Conservation (phyloP, 2,329 filamentous ascomycete species). For the Paraconiothyrium sp. region DNA sequence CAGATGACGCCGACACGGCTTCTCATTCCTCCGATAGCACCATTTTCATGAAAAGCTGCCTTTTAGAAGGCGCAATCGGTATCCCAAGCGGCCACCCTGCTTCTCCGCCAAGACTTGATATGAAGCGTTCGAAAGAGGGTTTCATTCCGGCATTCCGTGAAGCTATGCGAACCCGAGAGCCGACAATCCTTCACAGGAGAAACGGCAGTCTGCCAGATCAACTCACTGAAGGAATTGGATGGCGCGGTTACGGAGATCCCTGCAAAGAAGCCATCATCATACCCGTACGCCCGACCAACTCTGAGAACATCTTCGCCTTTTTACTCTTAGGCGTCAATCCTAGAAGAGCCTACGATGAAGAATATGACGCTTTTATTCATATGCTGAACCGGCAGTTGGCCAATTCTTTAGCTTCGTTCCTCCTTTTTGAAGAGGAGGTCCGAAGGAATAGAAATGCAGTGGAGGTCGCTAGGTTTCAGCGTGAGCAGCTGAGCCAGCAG, state of each 20-base stretch:
- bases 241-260: conserved; percentile 45
- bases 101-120: conserved; percentile 37
- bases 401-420: conserved; percentile 45
- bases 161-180: conserved; percentile 45
- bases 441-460: conserved; percentile 36
- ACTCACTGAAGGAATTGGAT: conserved; percentile 39
- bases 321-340: conserved; percentile 45
- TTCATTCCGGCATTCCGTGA: conserved; percentile 46
- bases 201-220: conserved; percentile 40
- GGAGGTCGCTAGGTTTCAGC: conserved; percentile 39
- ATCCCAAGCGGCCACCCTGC: conserved; percentile 42
- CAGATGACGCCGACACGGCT: conserved; percentile 35
- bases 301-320: conserved; percentile 44
- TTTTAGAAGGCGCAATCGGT: conserved; percentile 44
- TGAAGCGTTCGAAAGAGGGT: conserved; percentile 40
- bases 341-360: conserved; percentile 45
- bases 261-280: conserved; percentile 46
- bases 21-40: conserved; percentile 40
- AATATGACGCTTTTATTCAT: conserved; percentile 41
- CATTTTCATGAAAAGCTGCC: conserved; percentile 39
- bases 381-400: conserved; percentile 46
- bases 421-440: conserved; percentile 47
- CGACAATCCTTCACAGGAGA: conserved; percentile 36
- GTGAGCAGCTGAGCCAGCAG: conserved; percentile 39
- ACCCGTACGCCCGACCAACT: conserved; percentile 41